Conservation (phyloP, 257 asterid species). For the Ocimum tenuiflorum region DNA sequence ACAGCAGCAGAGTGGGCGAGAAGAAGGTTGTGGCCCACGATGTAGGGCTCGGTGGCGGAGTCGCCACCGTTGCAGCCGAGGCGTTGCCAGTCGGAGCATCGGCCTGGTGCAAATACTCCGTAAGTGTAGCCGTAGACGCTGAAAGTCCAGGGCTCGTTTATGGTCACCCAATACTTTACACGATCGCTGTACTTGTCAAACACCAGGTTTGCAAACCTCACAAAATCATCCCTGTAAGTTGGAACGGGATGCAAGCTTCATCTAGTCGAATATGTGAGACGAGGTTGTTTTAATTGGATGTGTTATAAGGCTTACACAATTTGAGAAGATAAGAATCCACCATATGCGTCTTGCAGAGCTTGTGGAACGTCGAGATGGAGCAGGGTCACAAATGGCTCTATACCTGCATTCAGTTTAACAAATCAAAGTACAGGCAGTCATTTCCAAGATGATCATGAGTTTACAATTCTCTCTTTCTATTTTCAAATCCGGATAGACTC, state of each 20-base stretch:
- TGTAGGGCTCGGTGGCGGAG: conserved; percentile 48
- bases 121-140: conserved; percentile 30
- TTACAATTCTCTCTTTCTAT: no score
- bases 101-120: conserved; percentile 41
- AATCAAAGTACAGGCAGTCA: no score
- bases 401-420: conserved; percentile 25
- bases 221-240: conserved; percentile 31
- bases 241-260: no score
- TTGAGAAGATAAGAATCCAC: conserved; percentile 44
- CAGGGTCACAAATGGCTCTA: conserved; percentile 46
- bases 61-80: conserved; percentile 33
- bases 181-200: conserved; percentile 52
- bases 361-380: conserved; percentile 49
- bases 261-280: no score
- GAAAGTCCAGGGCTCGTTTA: conserved; percentile 47
- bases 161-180: conserved; percentile 48
- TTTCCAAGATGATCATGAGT: no score
- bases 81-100: conserved; percentile 42
- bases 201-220: conserved; percentile 34
- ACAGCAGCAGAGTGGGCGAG: conserved; percentile 43
- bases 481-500: no score
- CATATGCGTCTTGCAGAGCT: conserved; percentile 50
- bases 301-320: conserved; percentile 37
- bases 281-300: no score
- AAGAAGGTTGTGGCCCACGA: conserved; percentile 43